Evolutionary conservation across 352 stramenopile genomes (phyloP).

Genomic region (Globisporangium spiculum): DNA sequence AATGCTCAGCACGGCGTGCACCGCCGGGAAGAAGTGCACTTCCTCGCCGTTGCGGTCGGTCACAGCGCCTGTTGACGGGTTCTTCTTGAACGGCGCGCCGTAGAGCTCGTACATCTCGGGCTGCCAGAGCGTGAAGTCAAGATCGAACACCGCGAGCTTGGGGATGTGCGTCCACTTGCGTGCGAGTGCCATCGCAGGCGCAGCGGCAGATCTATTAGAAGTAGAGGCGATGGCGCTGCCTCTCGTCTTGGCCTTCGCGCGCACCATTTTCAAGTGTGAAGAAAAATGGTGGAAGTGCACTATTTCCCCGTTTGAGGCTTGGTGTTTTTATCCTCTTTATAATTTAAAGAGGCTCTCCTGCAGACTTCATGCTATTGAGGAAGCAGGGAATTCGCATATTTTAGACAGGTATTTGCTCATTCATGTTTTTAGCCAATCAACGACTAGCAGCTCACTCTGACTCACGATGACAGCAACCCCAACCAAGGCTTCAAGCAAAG

Average conservation of each 20-base stretch:
- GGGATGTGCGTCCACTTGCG: constrained; percentile 52
- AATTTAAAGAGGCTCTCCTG: not conserved
- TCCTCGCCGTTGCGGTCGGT: constrained; percentile 65
- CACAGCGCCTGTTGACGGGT: constrained; percentile 53
- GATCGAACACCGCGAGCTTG: constrained; percentile 68
- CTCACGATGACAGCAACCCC: too few relatives aligned
- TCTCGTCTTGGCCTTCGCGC: constrained; percentile 13
- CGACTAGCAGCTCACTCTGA: not conserved
- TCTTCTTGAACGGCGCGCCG: constrained; percentile 75
- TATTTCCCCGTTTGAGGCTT: not conserved
- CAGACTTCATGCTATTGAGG: not conserved
- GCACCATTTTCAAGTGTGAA: constrained; percentile 1
- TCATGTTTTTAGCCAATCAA: not conserved
- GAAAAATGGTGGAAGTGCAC: not conserved
- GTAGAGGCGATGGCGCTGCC: not conserved
- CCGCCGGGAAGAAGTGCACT: constrained; percentile 76
- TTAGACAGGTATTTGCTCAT: not conserved
- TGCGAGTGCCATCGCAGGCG: constrained; percentile 10
- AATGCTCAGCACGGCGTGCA: constrained; percentile 68
- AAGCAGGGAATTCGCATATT: not conserved
- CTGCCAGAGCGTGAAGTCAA: constrained; percentile 79
- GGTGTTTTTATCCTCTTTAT: not conserved
- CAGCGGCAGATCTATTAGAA: not conserved
- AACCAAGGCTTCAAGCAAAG: too few relatives aligned
- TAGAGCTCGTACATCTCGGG: constrained; percentile 87